phyloP scores from a whole-genome alignment of 2,329 filamentous ascomycete genomes.

The Botrytis hyacinthi region DNA sequence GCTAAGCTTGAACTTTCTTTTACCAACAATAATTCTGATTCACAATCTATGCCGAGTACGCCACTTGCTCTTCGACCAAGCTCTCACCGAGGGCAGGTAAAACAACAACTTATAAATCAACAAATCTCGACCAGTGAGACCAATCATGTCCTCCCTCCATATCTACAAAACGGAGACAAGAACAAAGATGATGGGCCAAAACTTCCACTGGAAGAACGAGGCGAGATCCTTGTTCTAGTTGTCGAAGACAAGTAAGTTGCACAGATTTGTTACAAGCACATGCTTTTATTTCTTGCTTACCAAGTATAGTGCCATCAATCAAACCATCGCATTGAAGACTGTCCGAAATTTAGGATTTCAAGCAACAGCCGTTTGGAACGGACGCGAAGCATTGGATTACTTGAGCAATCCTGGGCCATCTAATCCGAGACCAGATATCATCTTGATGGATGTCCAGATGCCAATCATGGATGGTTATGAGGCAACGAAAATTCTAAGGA shows the following conservation, averaged over 20 bases:
- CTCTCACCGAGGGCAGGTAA: neutral
- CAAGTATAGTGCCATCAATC: constrained; percentile 31
- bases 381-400: constrained; percentile 33
- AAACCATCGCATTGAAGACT: constrained; percentile 31
- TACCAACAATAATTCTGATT: neutral
- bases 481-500: constrained; percentile 47
- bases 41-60: neutral
- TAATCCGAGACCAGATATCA: constrained; percentile 29
- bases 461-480: constrained; percentile 52
- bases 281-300: constrained; percentile 3
- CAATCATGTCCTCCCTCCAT: constrained; percentile 11
- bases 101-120: constrained; percentile 21
- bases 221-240: constrained; percentile 28
- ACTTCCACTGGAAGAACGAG: constrained; percentile 23
- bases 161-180: neutral
- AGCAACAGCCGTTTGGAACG: constrained; percentile 33
- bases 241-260: constrained; percentile 33
- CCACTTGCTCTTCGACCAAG: neutral
- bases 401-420: constrained; percentile 24
- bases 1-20: neutral
- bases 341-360: constrained; percentile 33
- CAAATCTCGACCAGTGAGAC: constrained; percentile 22
- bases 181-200: neutral
- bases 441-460: constrained; percentile 52
- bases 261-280: neutral